phyloP scores from a whole-genome alignment of 2,329 filamentous ascomycete genomes.

The Colletotrichum magnum region DNA sequence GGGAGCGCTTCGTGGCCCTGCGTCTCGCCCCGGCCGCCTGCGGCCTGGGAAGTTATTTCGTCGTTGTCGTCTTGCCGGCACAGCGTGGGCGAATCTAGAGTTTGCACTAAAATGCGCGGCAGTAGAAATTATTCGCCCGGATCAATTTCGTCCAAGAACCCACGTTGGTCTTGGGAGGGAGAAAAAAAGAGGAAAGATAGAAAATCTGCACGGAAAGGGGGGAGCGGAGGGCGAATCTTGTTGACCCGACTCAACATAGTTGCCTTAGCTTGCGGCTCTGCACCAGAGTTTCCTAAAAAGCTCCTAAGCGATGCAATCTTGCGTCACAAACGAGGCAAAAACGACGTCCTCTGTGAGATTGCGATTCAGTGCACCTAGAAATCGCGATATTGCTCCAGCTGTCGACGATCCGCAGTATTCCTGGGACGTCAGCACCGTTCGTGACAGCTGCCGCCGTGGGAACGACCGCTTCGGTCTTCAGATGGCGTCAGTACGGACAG shows the following conservation, averaged over 20 bases:
- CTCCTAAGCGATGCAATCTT: slow-evolving; percentile 2
- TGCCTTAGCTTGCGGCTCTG: slow-evolving; percentile 12
- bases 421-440: slow-evolving; percentile 9
- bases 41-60: slow-evolving; percentile 13
- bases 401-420: not conserved
- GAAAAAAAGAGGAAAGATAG: not conserved
- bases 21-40: slow-evolving; percentile 8
- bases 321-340: slow-evolving; percentile 19
- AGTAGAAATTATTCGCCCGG: not conserved
- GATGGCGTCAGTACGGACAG: slow-evolving; percentile 23
- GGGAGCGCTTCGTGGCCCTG: slow-evolving; percentile 1
- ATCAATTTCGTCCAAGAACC: not conserved
- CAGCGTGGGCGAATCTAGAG: no score
- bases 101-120: not conserved
- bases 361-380: not conserved
- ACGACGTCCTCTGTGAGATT: slow-evolving; percentile 7
- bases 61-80: not conserved
- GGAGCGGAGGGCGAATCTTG: not conserved
- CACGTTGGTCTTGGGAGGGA: slow-evolving; percentile 2
- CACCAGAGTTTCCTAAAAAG: slow-evolving; percentile 3
- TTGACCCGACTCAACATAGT: not conserved
- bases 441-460: slow-evolving; percentile 30
- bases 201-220: not conserved
- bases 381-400: not conserved
- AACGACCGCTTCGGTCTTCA: slow-evolving; percentile 19